A percentile compares a stretch with the other conserved stretches of the same genome.
phyloP scores from a whole-genome alignment of 2,329 filamentous ascomycete species.

The Botrytis cinerea region DNA sequence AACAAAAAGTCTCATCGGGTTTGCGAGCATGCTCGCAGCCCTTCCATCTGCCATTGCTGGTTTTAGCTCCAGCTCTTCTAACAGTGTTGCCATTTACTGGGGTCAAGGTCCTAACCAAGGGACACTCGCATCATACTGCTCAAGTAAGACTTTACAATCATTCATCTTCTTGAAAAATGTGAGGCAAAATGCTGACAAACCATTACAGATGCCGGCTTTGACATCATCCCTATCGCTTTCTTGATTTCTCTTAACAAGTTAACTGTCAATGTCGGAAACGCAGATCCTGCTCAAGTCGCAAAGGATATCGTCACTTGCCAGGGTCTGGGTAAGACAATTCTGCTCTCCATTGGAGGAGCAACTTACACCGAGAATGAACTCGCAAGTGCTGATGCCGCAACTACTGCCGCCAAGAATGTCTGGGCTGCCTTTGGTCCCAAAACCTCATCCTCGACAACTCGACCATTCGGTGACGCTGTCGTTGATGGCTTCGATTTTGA shows the following conservation, averaged over 20 bases:
- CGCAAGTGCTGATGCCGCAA: slow-evolving; percentile 51
- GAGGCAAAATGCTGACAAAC: background rate
- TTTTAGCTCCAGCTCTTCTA: slow-evolving; percentile 46
- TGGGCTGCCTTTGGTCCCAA: slow-evolving; percentile 72
- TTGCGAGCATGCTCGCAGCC: slow-evolving; percentile 21
- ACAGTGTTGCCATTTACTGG: slow-evolving; percentile 67
- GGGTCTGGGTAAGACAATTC: slow-evolving; percentile 61
- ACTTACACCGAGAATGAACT: slow-evolving; percentile 71
- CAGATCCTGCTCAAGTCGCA: slow-evolving; percentile 14
- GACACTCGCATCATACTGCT: slow-evolving; percentile 24
- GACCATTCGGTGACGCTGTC: slow-evolving; percentile 66
- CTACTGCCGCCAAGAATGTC: slow-evolving; percentile 59
- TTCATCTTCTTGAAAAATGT: background rate
- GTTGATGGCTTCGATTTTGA: slow-evolving; percentile 80
- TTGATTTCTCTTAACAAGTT: slow-evolving; percentile 21
- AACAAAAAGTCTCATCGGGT: slow-evolving; percentile 19
- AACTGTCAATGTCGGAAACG: slow-evolving; percentile 23
- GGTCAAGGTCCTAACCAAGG: slow-evolving; percentile 43
- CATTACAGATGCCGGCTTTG: slow-evolving; percentile 4
- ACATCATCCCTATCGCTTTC: slow-evolving; percentile 19
- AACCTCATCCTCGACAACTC: slow-evolving; percentile 48
- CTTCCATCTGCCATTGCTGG: slow-evolving; percentile 43
- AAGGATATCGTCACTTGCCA: slow-evolving; percentile 25
- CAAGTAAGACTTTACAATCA: slow-evolving; percentile 5
- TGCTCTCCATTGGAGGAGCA: slow-evolving; percentile 71